Percentiles rank a stretch among this genome's conserved stretches.
These are phyloP conservation scores for Setaria viridis DNA, from an alignment of 202 grass and related monocot genomes.

Conservation along the genomic window DNA sequence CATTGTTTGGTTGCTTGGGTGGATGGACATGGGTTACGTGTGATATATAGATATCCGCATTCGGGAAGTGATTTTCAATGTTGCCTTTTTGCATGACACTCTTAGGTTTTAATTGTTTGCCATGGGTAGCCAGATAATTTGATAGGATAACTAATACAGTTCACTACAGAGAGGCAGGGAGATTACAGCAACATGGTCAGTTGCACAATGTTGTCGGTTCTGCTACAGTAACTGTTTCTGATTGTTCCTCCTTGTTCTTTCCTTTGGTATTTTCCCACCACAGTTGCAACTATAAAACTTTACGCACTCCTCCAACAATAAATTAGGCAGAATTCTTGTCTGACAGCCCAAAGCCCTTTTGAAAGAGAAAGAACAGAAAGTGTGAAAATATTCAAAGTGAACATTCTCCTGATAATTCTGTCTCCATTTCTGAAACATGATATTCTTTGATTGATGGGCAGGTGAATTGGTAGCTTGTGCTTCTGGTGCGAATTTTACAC, in stretches of 20 bases:
- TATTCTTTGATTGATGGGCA: constrained; percentile 47
- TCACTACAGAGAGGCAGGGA: not conserved
- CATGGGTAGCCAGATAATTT: not conserved
- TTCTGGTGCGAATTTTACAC: constrained; percentile 79
- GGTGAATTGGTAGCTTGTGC: constrained; percentile 69
- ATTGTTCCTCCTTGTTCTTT: not conserved
- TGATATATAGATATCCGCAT: not conserved
- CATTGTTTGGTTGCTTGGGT: not conserved
- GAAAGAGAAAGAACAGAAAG: not conserved
- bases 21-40: not conserved
- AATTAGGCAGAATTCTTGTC: not conserved
- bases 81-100: not conserved
- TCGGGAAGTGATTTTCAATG: not conserved
- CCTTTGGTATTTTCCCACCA: not conserved
- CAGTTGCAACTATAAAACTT: not conserved
- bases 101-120: constrained; percentile 1
- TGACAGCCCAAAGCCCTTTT: not conserved
- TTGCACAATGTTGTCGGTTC: not conserved
- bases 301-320: not conserved
- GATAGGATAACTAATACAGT: not conserved
- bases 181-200: not conserved
- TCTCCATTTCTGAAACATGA: constrained; percentile 29
- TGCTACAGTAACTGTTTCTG: not conserved
- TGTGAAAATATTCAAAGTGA: not conserved
- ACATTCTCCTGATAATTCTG: not conserved